Base-by-base conservation (phyloP, 768 basidiomycete species). In the Hysterangium stoloniferum region DNA sequence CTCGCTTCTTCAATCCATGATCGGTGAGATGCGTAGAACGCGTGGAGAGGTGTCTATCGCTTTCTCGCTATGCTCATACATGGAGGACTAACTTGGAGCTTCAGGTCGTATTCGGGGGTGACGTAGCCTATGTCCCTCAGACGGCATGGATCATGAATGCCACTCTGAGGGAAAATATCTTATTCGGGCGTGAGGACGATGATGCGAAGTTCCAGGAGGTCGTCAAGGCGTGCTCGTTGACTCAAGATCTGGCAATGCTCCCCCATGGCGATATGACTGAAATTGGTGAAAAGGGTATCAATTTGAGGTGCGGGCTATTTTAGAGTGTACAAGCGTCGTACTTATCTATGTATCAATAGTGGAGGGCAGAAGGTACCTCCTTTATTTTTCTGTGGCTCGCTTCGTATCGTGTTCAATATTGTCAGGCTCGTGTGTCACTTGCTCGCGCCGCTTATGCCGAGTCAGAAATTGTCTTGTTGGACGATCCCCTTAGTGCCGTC, bases 401-500 rank as follows among this genome's bases (percentile, higher is more conserved):
- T 20, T 25, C 9, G 6, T 25, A 22, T 12, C 15, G 17, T 40
- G 37, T 15, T 42, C 6, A 27, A 17, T 50, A 15, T 35, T 20
- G 55, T 61, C 58, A 84, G 76, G 82, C 84, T 33, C 79, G 84
- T n/a, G 75, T 87, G 4, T 82, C 81, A 1, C 67, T 89, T 20
- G 89, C 88, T 0, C 70, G 89, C 24, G 86, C 86, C 0, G 82
- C 82, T 1, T 93, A 90, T 59, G 80, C 84, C 3, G 66, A 73
- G 0, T 73, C 83, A 1, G 83, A 88, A 52, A 73, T 91, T 47
- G 78, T 87, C 35, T 74, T 91, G 12, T 72, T 91, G 25, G 88
- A 93, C 59, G 89, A 93, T 60, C 84, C 88, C 13, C 74, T 91
- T 29, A 79, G 80, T 31, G 86, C 87, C 0, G 80, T 90, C 6